Evolutionary conservation across 495 filamentous ascomycete genomes (phyloP), one percentile per base, ranked within the genome.

Genomic region (Lepidopterella palustris): DNA sequence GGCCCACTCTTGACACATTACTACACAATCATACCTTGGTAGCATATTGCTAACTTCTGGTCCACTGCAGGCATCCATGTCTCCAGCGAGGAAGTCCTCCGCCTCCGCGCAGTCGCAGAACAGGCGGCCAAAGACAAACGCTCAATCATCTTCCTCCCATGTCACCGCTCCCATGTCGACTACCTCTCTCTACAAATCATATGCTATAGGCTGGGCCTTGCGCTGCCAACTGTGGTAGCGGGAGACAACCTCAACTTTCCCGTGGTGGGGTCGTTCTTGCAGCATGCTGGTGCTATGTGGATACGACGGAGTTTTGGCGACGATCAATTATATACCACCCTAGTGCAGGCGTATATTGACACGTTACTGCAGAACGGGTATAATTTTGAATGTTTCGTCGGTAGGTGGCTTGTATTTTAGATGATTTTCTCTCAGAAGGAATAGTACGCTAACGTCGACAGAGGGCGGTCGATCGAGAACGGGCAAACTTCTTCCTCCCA

Each of bases 181-280:
- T 98, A 98, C 66, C 89, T 98, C 50, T 89, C 88, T 0, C 75
- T 97, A 31, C 93, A 97, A 71, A 70, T 98, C 18, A 91, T 98
- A 54, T 97, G 93, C 71, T 98, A 96, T 70, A 85, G 93, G 6
- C 74, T 98, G 3, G 93, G 92, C 1, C 80, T 98, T 29, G 87
- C 84, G 5, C 75, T 97, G 5, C 93, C 93, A 0, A 87, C 91
- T n/a, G 87, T 98, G 13, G 91, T 98, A 0, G 89, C 93, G 0
- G 93, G 93, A 0, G 92, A 98, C 61, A 98, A 98, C 68, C 73
- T 98, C 42, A 98, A 97, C 70, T 89, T 98, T 60, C 93, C 93
- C 0, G 67, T 95, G 2, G 82, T 98, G 0, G 93, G 93, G 1
- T 78, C 83, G 11, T 97, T 97, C 71, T 77, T 98, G 45, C 93